Evolutionary conservation across 352 stramenopile genomes (phyloP), one percentile per base, ranked within the genome.

Genomic region (Phytophthora hybrid): DNA sequence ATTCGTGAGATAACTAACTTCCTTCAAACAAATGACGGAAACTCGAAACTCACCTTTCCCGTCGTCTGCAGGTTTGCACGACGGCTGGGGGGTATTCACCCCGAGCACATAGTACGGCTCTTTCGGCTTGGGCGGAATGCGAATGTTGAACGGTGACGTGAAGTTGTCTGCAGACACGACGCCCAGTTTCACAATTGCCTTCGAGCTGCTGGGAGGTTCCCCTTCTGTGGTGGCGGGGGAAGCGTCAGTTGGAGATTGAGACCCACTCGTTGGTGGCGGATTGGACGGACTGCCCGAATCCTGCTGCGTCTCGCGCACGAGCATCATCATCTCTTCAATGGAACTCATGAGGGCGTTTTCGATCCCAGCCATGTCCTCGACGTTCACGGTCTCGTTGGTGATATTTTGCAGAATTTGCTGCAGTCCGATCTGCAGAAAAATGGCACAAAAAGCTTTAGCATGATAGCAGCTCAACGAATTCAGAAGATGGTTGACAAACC

Each of bases 351-450:
- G 77, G 16, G 82, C 73, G 3, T 76, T 82, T 54, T 96, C 85
- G 3, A 96, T 75, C 16, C 78, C 74, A 23, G 74, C 51, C 62
- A 87, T 89, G 58, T 93, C 82, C 46, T 96, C 84, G 0, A 90
- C 77, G 39, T 94, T 91, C 19, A 94, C 82, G 0, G 79, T 90
- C 60, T 89, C 77, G 53, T 83, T 89, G 19, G 82, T 93, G 16
- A 94, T 72, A 51, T 93, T 93, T 67, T 93, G 84, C 1, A 96
- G 64, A 39, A 96, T 87, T 70, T 96, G 85, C 59, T 94, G 87
- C 32, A 96, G 73, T 3, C 89, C 89, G 44, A 93, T 93, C 88
- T 95, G 57, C 34, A 16, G 4, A 46, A 46, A 66, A n/a, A n/a
- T n/a, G n/a, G 46, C 14, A 64, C 53, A 11, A 52, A 6, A 11